Conservation (phyloP, 441 rosid genomes). For the Arabidopsis hybrid region DNA sequence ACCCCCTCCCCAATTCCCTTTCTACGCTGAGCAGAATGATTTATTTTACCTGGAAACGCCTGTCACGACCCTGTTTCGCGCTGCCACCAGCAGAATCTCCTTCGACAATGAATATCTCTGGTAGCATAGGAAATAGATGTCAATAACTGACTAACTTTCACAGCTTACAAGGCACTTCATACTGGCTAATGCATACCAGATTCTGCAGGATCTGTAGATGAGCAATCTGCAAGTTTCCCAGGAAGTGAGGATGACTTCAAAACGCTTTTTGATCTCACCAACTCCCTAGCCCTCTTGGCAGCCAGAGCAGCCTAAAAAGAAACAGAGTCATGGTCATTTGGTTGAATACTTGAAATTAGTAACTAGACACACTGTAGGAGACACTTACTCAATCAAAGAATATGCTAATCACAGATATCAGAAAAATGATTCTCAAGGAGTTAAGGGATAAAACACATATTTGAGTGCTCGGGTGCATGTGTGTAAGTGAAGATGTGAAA, state of each 20-base stretch:
- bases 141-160: conserved; percentile 1
- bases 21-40: not conserved
- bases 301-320: conserved; percentile 86
- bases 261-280: conserved; percentile 88
- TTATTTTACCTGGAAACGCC: conserved; percentile 86
- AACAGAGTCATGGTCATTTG: conserved; percentile 28
- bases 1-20: too few species aligned
- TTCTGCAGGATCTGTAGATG: conserved; percentile 85
- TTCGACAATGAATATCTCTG: conserved; percentile 97
- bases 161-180: conserved; percentile 14
- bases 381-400: conserved; percentile 6
- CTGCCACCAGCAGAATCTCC: conserved; percentile 99
- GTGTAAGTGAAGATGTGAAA: conserved; percentile 14
- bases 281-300: conserved; percentile 95
- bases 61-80: conserved; percentile 99
- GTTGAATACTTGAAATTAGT: conserved; percentile 1
- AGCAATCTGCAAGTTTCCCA: conserved; percentile 95
- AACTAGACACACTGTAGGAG: not conserved
- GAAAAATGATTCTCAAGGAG: not conserved
- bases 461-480: not conserved
- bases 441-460: conserved; percentile 4
- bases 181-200: conserved; percentile 55
- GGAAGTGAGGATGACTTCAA: conserved; percentile 92
- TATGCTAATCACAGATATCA: not conserved
- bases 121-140: conserved; percentile 40